A percentile compares a stretch with the other conserved stretches of the same genome.
These are phyloP conservation scores for Sambucus nigra DNA, from an alignment of 129 eudicot genomes.

Conservation along the genomic window DNA sequence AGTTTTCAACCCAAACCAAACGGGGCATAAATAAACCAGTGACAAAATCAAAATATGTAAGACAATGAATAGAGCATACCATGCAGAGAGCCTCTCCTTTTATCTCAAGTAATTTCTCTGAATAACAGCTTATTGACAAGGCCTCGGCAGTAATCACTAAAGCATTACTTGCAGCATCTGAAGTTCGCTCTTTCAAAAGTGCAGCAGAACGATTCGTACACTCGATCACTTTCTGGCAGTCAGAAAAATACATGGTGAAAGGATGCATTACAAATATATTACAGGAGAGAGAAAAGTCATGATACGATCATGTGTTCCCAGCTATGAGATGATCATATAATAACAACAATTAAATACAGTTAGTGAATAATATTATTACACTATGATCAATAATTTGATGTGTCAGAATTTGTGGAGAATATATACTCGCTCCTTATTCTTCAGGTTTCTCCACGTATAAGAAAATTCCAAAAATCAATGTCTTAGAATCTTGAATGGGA, in stretches of 20 bases:
- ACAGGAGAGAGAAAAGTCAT: background rate
- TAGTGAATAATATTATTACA: too few species aligned
- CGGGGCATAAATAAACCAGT: too few species aligned
- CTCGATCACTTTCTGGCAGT: slow-evolving; percentile 57
- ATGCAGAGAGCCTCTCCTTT: slow-evolving; percentile 76
- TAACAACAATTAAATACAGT: too few species aligned
- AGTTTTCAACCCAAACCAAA: too few species aligned
- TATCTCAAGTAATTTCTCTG: slow-evolving; percentile 67
- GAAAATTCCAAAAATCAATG: too few species aligned
- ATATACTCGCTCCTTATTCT: too few species aligned
- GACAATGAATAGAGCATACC: slow-evolving; percentile 36
- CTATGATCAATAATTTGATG: too few species aligned
- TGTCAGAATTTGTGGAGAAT: too few species aligned
- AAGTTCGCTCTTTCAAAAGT: slow-evolving; percentile 60
- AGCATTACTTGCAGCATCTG: slow-evolving; percentile 49
- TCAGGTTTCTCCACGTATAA: too few species aligned
- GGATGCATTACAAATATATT: background rate
- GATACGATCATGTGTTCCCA: too few species aligned
- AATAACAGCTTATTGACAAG: slow-evolving; percentile 61
- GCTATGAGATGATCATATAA: too few species aligned
- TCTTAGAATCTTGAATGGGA: too few species aligned
- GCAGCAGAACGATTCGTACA: slow-evolving; percentile 37
- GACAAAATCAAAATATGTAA: slow-evolving; percentile 4
- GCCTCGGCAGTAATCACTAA: slow-evolving; percentile 50
- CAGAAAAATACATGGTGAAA: slow-evolving; percentile 23